These are phyloP conservation scores for Penicillium bovifimosum DNA, from an alignment of 495 filamentous ascomycete genomes.

Conservation along the genomic window DNA sequence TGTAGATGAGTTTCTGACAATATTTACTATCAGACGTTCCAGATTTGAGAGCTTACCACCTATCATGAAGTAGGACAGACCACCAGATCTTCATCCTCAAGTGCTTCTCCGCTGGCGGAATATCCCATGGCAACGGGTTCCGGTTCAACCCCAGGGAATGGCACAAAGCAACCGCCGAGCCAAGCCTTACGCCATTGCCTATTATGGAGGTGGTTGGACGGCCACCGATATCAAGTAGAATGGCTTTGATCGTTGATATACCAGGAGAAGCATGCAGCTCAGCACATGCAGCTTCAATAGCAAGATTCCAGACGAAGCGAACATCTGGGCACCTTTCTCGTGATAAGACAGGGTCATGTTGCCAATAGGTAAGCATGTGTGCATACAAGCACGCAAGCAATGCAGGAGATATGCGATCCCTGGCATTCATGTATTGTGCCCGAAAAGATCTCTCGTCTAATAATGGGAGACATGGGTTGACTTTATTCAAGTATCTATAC, in stretches of 20 bases:
- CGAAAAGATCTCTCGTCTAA: slow-evolving; percentile 5
- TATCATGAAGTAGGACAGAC: slow-evolving; percentile 8
- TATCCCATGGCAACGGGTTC: slow-evolving; percentile 13
- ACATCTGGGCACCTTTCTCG: slow-evolving; percentile 6
- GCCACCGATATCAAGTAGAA: slow-evolving; percentile 9
- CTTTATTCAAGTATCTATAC: slow-evolving; percentile 5
- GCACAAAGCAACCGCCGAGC: slow-evolving; percentile 7
- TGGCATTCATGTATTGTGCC: slow-evolving; percentile 8
- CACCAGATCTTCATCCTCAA: slow-evolving; percentile 13
- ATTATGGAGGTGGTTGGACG: slow-evolving; percentile 13
- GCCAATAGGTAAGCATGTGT: slow-evolving; percentile 7
- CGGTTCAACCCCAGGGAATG: slow-evolving; percentile 10
- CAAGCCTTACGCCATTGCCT: slow-evolving; percentile 10
- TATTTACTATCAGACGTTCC: not conserved
- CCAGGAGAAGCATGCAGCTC: slow-evolving; percentile 9
- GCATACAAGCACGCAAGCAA: slow-evolving; percentile 7
- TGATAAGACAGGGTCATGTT: slow-evolving; percentile 3
- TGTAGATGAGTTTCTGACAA: not conserved
- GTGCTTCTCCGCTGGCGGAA: slow-evolving; percentile 6
- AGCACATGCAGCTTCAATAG: slow-evolving; percentile 3
- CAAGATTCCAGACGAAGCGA: slow-evolving; percentile 12
- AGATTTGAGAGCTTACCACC: slow-evolving; percentile 1
- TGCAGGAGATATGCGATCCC: slow-evolving; percentile 9
- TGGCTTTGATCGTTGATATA: slow-evolving; percentile 10
- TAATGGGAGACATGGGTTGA: slow-evolving; percentile 8